phyloP scores from a whole-genome alignment of 2,329 filamentous ascomycete genomes.

The Pseudodiploospora longispora region DNA sequence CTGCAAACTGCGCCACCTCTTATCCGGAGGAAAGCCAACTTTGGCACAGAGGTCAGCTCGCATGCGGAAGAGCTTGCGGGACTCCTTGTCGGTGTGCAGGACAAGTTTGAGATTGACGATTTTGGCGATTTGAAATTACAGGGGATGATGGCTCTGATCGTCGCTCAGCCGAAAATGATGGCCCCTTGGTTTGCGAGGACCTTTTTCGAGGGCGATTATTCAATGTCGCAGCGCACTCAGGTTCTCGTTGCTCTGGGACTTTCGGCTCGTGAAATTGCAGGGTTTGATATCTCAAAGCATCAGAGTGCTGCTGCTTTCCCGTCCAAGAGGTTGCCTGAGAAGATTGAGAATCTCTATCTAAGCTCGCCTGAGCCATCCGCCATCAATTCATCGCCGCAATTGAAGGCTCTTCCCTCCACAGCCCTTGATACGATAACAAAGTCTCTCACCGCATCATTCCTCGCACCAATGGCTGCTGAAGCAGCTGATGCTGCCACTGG shows the following conservation, averaged over 20 bases:
- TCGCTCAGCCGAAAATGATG: slow-evolving; percentile 69
- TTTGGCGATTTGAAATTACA: slow-evolving; percentile 72
- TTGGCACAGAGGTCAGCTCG: slow-evolving; percentile 79
- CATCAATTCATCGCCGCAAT: slow-evolving; percentile 22
- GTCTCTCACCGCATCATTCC: slow-evolving; percentile 61
- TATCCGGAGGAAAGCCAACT: slow-evolving; percentile 80
- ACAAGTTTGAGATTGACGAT: slow-evolving; percentile 72
- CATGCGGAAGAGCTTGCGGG: slow-evolving; percentile 75
- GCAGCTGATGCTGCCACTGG: slow-evolving; percentile 75
- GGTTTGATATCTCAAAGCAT: slow-evolving; percentile 54
- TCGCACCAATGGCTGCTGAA: slow-evolving; percentile 71
- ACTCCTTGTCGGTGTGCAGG: slow-evolving; percentile 69
- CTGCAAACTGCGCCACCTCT: slow-evolving; percentile 68
- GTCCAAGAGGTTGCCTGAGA: slow-evolving; percentile 68
- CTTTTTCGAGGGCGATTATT: slow-evolving; percentile 90
- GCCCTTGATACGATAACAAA: slow-evolving; percentile 62
- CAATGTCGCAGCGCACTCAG: slow-evolving; percentile 71
- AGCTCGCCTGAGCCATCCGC: slow-evolving; percentile 19
- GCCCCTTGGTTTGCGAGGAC: slow-evolving; percentile 76
- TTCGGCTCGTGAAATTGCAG: slow-evolving; percentile 75
- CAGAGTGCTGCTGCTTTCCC: slow-evolving; percentile 55
- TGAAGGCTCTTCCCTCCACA: slow-evolving; percentile 46
- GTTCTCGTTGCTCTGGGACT: slow-evolving; percentile 78
- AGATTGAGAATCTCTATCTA: slow-evolving; percentile 65
- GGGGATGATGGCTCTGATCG: slow-evolving; percentile 71